phyloP scores from a whole-genome alignment of 2,329 filamentous ascomycete genomes.

The Purpureocillium lavendulum region DNA sequence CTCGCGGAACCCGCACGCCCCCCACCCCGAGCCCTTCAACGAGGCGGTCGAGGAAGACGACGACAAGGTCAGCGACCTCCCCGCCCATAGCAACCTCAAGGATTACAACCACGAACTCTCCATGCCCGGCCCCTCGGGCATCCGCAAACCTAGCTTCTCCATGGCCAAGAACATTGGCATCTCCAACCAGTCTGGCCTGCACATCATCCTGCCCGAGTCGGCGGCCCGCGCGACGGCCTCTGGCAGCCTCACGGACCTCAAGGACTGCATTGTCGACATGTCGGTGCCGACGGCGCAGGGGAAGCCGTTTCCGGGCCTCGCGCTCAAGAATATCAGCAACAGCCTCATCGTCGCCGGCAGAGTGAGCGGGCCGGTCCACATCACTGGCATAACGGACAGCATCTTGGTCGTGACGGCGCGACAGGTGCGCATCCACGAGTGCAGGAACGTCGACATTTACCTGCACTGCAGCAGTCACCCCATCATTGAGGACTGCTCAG shows the following conservation, averaged over 20 bases:
- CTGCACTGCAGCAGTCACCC: conserved; percentile 74
- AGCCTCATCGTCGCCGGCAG: conserved; percentile 72
- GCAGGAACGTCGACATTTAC: conserved; percentile 73
- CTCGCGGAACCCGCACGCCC: conserved; percentile 17
- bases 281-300: conserved; percentile 50
- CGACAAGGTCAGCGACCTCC: conserved; percentile 29
- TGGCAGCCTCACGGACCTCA: conserved; percentile 62
- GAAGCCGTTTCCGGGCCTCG: conserved; percentile 59
- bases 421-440: conserved; percentile 93
- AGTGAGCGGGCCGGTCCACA: conserved; percentile 72
- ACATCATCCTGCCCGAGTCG: conserved; percentile 69
- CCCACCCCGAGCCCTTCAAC: conserved; percentile 7
- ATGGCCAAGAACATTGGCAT: conserved; percentile 55
- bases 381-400: conserved; percentile 66
- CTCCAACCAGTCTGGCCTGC: conserved; percentile 55
- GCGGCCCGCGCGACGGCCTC: conserved; percentile 65
- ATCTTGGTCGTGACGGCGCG: conserved; percentile 71
- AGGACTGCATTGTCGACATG: conserved; percentile 71
- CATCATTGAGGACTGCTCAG: conserved; percentile 84
- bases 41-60: conserved; percentile 11
- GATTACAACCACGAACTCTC: conserved; percentile 53
- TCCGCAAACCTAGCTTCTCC: conserved; percentile 57
- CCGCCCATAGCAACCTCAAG: conserved; percentile 24
- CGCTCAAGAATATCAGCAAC: conserved; percentile 58
- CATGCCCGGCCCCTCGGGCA: conserved; percentile 23